Base-by-base conservation (phyloP, 2,329 filamentous ascomycete species). In the Pseudogymnoascus pannorum region DNA sequence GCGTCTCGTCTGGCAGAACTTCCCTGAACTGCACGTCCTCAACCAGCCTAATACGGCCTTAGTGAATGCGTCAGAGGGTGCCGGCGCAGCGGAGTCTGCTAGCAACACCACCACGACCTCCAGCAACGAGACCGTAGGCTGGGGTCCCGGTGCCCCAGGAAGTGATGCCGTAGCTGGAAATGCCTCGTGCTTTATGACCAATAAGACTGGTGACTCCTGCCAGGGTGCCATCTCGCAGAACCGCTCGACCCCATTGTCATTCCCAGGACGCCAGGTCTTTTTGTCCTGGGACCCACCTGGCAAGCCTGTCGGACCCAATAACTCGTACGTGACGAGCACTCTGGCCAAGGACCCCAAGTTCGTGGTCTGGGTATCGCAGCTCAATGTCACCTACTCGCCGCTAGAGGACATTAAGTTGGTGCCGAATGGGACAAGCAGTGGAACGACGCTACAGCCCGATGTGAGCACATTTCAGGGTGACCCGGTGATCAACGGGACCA, bases 1-100 rank as follows among this genome's bases (percentile, higher is more conserved):
- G 1, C 84, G 89, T 5, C 78, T 95, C 29, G 81, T 85, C 22
- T 95, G 91, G 90, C 88, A 93, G 72, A 95, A 95, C 77, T 92
- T 90, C 76, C 91, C 90, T 0, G 80, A 82, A 0, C 76, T 94
- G 14, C 78, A 81, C 67, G 79, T 94, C 58, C 76, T 88, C 29
- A 92, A 93, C 75, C 87, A 93, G 71, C 86, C 90, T 2, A 93
- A 92, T 73, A 81, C 87, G 20, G 85, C 84, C 63, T 83, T 87
- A 24, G 77, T 85, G 71, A 83, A 88, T 61, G 83, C 83, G 12
- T 54, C 48, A 0, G 8, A 54, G 7, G 26, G 48, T 1, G 26
- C 48, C 9, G 14, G 48, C 24, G 48, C 48, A 14, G 5, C 2
- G 5, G 16, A 31, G 11, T 33, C 26, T 12, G 24, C n/a, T 33